Percentiles rank a stretch among this genome's conserved stretches.
Evolutionary conservation across 352 stramenopile genomes (phyloP).

Genomic region (Phytophthora meadii): DNA sequence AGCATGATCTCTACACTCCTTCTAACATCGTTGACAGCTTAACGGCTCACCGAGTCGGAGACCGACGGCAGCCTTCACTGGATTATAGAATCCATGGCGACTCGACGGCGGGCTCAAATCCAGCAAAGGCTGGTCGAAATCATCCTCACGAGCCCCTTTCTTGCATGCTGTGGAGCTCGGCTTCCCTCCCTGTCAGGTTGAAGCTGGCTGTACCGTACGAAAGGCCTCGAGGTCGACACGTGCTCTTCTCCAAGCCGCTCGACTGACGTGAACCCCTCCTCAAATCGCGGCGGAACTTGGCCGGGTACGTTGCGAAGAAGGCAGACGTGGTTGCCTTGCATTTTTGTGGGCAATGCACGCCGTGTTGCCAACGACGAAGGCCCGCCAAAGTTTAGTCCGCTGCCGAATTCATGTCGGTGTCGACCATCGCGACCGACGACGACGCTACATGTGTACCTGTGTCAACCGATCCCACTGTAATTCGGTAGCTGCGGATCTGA

Average conservation of each 20-base stretch:
- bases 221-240: background rate
- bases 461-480: constrained; percentile 37
- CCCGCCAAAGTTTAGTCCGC: constrained; percentile 1
- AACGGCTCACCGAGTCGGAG: no score
- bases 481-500: constrained; percentile 38
- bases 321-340: no score
- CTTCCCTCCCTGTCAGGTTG: constrained; percentile 36
- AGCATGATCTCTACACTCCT: no score
- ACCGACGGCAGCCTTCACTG: background rate
- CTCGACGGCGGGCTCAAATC: constrained; percentile 33
- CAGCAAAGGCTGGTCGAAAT: constrained; percentile 25
- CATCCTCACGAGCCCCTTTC: constrained; percentile 21
- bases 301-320: background rate
- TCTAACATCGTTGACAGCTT: no score
- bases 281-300: constrained; percentile 20
- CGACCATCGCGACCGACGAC: constrained; percentile 30
- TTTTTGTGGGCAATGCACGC: no score
- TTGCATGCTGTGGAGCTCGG: constrained; percentile 3
- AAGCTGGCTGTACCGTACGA: constrained; percentile 35
- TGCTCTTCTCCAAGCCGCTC: background rate
- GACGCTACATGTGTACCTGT: constrained; percentile 8
- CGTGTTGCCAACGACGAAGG: no score
- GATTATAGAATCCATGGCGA: constrained; percentile 36
- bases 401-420: constrained; percentile 6
- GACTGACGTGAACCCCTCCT: constrained; percentile 1